Conservation (phyloP, 1,284 basidiomycete genomes). For the Ganoderma lingzhi region DNA sequence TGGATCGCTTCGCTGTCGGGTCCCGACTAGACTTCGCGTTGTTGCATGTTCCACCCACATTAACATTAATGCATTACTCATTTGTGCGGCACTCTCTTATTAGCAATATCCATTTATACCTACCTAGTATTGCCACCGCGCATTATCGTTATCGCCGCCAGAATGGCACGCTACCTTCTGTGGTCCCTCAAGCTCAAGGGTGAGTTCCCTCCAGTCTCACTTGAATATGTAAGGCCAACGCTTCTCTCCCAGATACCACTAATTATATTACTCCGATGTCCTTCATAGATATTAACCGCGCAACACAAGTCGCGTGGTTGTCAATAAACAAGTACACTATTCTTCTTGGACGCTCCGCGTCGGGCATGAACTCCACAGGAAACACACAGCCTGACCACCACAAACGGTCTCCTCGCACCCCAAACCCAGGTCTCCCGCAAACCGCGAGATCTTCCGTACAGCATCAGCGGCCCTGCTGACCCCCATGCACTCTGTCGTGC, state of each 20-base stretch:
- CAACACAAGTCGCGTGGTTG: neutral
- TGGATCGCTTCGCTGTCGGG: neutral
- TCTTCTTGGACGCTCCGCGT: neutral
- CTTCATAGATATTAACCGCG: neutral
- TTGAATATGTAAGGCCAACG: neutral
- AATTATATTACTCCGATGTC: neutral
- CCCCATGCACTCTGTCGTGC: conserved; percentile 25
- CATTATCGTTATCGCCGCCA: too few relatives aligned
- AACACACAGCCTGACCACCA: too few relatives aligned
- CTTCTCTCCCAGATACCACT: neutral
- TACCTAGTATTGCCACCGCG: too few relatives aligned
- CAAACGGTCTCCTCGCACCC: neutral
- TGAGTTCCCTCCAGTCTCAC: neutral
- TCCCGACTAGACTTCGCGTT: neutral
- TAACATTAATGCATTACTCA: neutral
- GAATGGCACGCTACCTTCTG: neutral
- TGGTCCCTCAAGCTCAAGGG: neutral
- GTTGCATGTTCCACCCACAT: neutral
- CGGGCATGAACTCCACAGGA: neutral
- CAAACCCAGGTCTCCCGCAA: neutral
- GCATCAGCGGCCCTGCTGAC: conserved; percentile 7
- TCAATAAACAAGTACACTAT: neutral
- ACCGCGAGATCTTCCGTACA: neutral
- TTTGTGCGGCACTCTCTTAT: conserved; percentile 17
- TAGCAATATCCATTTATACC: conserved; percentile 16